Percentiles rank a stretch among this genome's conserved stretches.
phyloP scores from a whole-genome alignment of 2,329 filamentous ascomycete species.

The Westerdykella aurantiaca region DNA sequence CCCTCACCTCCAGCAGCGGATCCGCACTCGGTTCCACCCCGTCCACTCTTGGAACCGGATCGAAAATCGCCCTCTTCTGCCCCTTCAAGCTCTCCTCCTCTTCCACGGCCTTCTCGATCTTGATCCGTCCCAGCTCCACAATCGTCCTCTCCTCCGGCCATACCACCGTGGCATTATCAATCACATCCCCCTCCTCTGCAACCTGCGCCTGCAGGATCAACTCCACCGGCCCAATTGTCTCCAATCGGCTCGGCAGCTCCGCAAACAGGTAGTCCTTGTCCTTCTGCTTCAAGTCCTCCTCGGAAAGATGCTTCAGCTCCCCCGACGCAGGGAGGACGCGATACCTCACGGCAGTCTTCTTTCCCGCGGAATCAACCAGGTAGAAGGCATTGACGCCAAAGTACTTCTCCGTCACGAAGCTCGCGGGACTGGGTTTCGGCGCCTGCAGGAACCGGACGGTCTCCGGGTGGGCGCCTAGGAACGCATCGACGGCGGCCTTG shows the following conservation, averaged over 20 bases:
- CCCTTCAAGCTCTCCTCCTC: conserved; percentile 39
- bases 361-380: conserved; percentile 38
- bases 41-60: conserved; percentile 52
- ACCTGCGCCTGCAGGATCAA: conserved; percentile 50
- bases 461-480: conserved; percentile 43
- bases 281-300: conserved; percentile 36
- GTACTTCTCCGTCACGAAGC: conserved; percentile 47
- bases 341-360: conserved; percentile 46
- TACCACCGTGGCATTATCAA: conserved; percentile 45
- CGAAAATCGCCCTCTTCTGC: conserved; percentile 53
- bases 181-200: conserved; percentile 44
- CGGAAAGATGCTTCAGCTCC: conserved; percentile 32
- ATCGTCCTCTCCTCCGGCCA: conserved; percentile 50
- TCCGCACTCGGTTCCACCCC: conserved; percentile 51
- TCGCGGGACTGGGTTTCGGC: conserved; percentile 47
- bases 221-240: conserved; percentile 28
- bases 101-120: conserved; percentile 38
- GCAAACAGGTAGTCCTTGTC: conserved; percentile 46
- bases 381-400: conserved; percentile 49
- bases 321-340: conserved; percentile 45
- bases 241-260: conserved; percentile 41
- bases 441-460: conserved; percentile 46
- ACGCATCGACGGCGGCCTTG: conserved; percentile 35
- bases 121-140: conserved; percentile 49
- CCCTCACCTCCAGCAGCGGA: conserved; percentile 52